Evolutionary conservation across 2,329 filamentous ascomycete genomes (phyloP), one percentile per base, ranked within the genome.

Genomic region (Epichloe sibirici): DNA sequence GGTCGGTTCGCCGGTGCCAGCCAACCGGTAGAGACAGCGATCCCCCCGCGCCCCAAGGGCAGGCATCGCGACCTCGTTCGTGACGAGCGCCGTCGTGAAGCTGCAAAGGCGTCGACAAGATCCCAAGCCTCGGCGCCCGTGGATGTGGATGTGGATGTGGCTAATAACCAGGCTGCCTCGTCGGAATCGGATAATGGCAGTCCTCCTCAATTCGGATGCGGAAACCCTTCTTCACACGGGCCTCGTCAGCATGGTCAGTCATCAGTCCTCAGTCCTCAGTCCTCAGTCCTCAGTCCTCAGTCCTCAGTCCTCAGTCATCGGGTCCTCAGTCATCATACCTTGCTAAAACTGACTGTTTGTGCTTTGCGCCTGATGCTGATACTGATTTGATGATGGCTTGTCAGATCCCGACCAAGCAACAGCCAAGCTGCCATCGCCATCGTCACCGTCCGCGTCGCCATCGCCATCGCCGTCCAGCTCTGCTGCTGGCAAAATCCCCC

Each of bases 51-150:
- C 5, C 35, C 43, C 49, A 51, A 46, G 37, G 49, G 49, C 21
- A 45, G 48, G 35, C 49, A 46, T n/a, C 43, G 49, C n/a, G 49
- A 51, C 37, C 23, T 51, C 21, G 21, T 51, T 39, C 49, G 49
- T 43, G 49, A 51, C n/a, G 44, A 51, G 44, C 49, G 49, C 1
- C 43, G 43, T 12, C 49, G 49, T 3, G 49, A 51, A 25, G 49
- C 49, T 7, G 43, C 35, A 1, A 28, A 28, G 49, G 23, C 40
- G 17, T 35, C 31, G 8, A 13, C 37, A 1, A 25, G n/a, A 6
- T 42, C 25, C n/a, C 38, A 40, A 21, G n/a, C 15, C 23, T 21
- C 15, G 31, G 7, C 45, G 17, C 13, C 17, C 28, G 28, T 9
- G 8, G 8, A 28, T 4, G 28, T 31, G 45, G 34, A 2, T 17